These are phyloP conservation scores for Backusella sp. DNA, from an alignment of 192 early-diverging fungal genomes.

Conservation along the genomic window DNA sequence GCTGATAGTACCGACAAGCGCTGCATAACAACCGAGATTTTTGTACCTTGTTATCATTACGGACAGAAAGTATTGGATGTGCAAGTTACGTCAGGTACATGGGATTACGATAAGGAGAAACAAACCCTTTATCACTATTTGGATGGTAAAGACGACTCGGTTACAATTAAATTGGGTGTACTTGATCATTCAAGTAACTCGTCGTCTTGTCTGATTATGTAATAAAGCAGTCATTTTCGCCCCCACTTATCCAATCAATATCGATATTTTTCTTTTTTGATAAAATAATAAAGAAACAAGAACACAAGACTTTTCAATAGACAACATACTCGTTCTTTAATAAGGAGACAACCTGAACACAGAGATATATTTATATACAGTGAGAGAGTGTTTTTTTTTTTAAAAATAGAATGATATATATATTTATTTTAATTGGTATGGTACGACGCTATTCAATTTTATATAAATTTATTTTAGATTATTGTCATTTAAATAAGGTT, in stretches of 20 bases:
- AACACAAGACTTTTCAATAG: not conserved
- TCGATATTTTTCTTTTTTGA: not conserved
- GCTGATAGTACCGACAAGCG: not conserved
- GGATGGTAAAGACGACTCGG: not conserved
- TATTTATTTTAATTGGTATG: not conserved
- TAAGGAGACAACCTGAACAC: no score
- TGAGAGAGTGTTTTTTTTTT: not conserved
- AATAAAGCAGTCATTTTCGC: not conserved
- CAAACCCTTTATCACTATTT: constrained; percentile 64
- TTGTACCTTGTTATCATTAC: constrained; percentile 76
- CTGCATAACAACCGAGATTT: constrained; percentile 60
- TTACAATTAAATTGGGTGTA: not conserved
- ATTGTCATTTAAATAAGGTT: not conserved
- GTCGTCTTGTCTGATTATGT: not conserved
- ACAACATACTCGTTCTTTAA: no score
- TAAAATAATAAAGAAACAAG: not conserved
- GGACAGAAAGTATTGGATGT: constrained; percentile 48
- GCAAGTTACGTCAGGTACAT: constrained; percentile 65
- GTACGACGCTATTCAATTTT: no score
- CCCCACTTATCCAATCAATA: not conserved
- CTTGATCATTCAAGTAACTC: not conserved
- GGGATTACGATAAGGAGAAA: constrained; percentile 61
- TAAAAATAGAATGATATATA: not conserved
- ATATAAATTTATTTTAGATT: not conserved
- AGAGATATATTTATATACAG: not conserved